Evolutionary conservation across 257 asterid genomes (phyloP).

Genomic region (Avicennia marina): DNA sequence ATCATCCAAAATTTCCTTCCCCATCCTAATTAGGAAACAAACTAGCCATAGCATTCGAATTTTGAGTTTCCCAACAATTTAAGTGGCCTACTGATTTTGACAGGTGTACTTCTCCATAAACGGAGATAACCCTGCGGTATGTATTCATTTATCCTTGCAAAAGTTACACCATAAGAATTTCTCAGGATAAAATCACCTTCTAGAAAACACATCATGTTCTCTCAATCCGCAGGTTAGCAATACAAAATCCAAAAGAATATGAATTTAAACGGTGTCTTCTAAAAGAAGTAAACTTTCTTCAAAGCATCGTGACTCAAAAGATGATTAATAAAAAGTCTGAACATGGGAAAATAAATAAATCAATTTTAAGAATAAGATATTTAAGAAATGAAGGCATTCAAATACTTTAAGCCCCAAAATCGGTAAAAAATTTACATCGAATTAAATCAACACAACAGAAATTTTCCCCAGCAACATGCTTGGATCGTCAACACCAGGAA

Average conservation of each 20-base stretch:
- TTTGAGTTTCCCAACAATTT: too few relatives aligned
- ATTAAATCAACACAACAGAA: neutral
- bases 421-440: neutral
- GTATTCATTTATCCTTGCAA: too few relatives aligned
- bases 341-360: too few relatives aligned
- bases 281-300: neutral
- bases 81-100: too few relatives aligned
- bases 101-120: too few relatives aligned
- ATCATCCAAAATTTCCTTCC: too few relatives aligned
- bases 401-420: neutral
- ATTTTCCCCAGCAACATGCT: neutral
- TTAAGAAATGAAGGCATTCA: neutral
- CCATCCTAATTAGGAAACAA: too few relatives aligned
- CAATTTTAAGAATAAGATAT: neutral
- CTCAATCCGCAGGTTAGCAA: conserved; percentile 2
- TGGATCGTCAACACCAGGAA: neutral
- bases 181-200: too few relatives aligned
- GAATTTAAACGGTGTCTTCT: neutral
- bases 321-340: neutral
- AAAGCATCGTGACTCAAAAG: neutral
- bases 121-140: too few relatives aligned
- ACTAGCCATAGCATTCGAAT: too few relatives aligned
- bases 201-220: neutral
- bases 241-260: neutral
- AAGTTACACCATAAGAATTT: too few relatives aligned